Conservation (phyloP, 164 flowering plant species). For the Magnolia sinica region DNA sequence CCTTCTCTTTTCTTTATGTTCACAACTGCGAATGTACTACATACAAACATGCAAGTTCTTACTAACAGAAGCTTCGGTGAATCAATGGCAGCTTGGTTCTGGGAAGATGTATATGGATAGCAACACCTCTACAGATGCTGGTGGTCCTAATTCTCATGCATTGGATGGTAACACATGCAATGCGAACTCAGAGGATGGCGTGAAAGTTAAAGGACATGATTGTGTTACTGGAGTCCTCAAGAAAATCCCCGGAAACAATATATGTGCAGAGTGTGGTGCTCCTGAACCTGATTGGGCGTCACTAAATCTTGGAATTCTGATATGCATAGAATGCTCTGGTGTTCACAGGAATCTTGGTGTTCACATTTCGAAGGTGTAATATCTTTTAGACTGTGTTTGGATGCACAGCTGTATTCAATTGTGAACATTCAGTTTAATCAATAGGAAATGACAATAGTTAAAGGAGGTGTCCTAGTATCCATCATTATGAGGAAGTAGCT, state of each 20-base stretch:
- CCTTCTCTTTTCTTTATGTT: not conserved
- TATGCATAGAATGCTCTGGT: constrained; percentile 97
- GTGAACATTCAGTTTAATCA: not conserved
- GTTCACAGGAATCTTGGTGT: constrained; percentile 97
- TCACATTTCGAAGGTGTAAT: constrained; percentile 83
- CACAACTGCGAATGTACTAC: not conserved
- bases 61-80: constrained; percentile 13
- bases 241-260: constrained; percentile 77
- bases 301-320: constrained; percentile 76
- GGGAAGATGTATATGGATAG: constrained; percentile 22
- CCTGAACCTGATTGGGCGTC: constrained; percentile 97
- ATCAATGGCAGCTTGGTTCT: constrained; percentile 30
- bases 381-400: constrained; percentile 2
- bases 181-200: constrained; percentile 26
- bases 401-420: not conserved
- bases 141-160: constrained; percentile 24
- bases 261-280: constrained; percentile 87
- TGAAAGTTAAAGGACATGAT: constrained; percentile 33
- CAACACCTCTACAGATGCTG: constrained; percentile 14
- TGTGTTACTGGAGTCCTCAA: constrained; percentile 53
- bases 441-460: not conserved
- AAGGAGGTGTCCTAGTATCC: not conserved
- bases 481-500: too few relatives aligned
- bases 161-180: constrained; percentile 13
- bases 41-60: constrained; percentile 8